These are phyloP conservation scores for Termitomyces sp. DNA, from an alignment of 768 basidiomycete genomes.

Conservation along the genomic window DNA sequence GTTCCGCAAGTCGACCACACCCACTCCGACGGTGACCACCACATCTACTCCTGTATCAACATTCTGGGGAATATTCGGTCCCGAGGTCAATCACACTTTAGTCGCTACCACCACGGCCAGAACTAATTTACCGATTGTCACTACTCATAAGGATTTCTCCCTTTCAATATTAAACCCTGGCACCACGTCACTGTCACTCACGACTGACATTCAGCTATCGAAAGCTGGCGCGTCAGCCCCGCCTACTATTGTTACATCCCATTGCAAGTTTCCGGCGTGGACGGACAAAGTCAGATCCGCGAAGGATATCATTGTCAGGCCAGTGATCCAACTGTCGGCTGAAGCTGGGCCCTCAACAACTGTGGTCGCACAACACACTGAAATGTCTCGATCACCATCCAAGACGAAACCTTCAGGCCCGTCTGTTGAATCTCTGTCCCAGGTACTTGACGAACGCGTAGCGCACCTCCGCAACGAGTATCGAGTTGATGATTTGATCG, in stretches of 20 bases:
- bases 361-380: slow-evolving; percentile 17
- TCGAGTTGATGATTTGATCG: slow-evolving; percentile 43
- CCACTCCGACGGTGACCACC: slow-evolving; percentile 27
- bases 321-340: slow-evolving; percentile 20
- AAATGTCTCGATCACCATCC: slow-evolving; percentile 7
- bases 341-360: slow-evolving; percentile 25
- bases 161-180: slow-evolving; percentile 46
- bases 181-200: slow-evolving; percentile 35
- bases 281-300: slow-evolving; percentile 21
- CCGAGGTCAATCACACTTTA: slow-evolving; percentile 32
- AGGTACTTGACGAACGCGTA: slow-evolving; percentile 38
- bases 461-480: slow-evolving; percentile 42
- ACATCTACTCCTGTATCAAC: slow-evolving; percentile 19
- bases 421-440: slow-evolving; percentile 40
- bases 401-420: slow-evolving; percentile 30
- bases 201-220: slow-evolving; percentile 14
- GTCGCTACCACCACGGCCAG: slow-evolving; percentile 22
- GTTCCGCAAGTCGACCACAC: slow-evolving; percentile 26
- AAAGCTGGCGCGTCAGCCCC: slow-evolving; percentile 11
- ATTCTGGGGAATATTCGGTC: slow-evolving; percentile 37
- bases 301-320: slow-evolving; percentile 32
- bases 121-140: slow-evolving; percentile 25
- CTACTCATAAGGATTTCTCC: slow-evolving; percentile 43
- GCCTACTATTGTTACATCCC: slow-evolving; percentile 1
- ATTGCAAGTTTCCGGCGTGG: slow-evolving; percentile 13